phyloP scores from a whole-genome alignment of 1,284 basidiomycete genomes.

The Cryptococcus sp. region DNA sequence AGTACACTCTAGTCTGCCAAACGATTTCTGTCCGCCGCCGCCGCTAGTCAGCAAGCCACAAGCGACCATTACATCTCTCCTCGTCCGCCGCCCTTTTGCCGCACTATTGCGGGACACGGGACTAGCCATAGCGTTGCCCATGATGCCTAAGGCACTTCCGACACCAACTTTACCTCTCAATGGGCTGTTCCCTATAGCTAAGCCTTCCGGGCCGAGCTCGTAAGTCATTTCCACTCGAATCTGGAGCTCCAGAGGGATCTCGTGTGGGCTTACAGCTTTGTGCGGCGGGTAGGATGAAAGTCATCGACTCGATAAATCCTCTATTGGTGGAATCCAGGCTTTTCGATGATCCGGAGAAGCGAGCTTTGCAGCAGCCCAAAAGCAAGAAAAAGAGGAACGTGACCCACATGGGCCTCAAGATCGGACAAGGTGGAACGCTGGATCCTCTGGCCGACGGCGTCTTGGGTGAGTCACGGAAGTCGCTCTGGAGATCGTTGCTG shows the following conservation, averaged over 20 bases:
- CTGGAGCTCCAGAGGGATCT: too few species aligned
- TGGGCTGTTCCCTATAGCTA: conserved; percentile 54
- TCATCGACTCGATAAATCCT: conserved; percentile 83
- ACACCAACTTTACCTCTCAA: conserved; percentile 49
- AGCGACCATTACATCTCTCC: background rate
- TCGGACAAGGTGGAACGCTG: conserved; percentile 65
- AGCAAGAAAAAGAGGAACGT: conserved; percentile 45
- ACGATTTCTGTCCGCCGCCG: too few species aligned
- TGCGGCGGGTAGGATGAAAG: conserved; percentile 68
- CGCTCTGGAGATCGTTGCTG: background rate
- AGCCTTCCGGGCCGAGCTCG: conserved; percentile 53
- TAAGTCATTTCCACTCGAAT: conserved; percentile 20
- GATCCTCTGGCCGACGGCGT: conserved; percentile 89
- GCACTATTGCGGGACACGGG: conserved; percentile 11
- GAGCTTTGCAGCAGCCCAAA: conserved; percentile 14
- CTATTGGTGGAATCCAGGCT: conserved; percentile 76
- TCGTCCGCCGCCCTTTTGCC: conserved; percentile 9
- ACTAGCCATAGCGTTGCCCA: conserved; percentile 3
- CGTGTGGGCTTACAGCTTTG: background rate
- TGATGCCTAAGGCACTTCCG: conserved; percentile 50
- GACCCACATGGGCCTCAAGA: conserved; percentile 49
- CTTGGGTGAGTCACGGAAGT: conserved; percentile 60
- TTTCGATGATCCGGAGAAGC: conserved; percentile 62
- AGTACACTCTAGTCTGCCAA: too few species aligned
- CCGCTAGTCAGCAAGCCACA: background rate